Evolutionary conservation across 2,329 filamentous ascomycete genomes (phyloP).

Genomic region (Sclerotinia glacialis): DNA sequence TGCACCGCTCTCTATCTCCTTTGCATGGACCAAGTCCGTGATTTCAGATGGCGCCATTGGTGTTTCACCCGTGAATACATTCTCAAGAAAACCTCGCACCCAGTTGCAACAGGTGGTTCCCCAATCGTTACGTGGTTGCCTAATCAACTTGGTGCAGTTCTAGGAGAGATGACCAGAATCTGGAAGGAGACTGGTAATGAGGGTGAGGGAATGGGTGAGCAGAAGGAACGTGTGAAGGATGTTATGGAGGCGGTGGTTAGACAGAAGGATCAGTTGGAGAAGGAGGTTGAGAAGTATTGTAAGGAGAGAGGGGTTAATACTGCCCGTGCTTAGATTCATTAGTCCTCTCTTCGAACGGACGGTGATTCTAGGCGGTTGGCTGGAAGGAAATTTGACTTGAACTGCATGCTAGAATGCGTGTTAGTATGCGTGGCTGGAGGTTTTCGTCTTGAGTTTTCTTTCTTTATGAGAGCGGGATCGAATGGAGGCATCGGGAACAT

Average conservation of each 20-base stretch:
- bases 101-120: conserved; percentile 75
- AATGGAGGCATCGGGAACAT: not conserved
- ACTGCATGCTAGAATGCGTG: not conserved
- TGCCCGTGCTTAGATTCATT: not conserved
- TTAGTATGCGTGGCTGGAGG: not conserved
- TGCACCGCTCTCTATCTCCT: conserved; percentile 62
- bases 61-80: conserved; percentile 84
- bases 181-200: conserved; percentile 39
- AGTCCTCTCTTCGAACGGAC: not conserved
- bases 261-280: conserved; percentile 63
- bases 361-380: not conserved
- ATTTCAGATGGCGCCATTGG: conserved; percentile 83
- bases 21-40: conserved; percentile 70
- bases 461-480: not conserved
- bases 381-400: not conserved
- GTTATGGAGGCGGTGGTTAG: conserved; percentile 65
- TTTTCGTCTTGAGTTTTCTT: no score
- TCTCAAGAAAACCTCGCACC: conserved; percentile 71
- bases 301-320: conserved; percentile 48
- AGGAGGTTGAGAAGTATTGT: conserved; percentile 76
- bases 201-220: conserved; percentile 35
- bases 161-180: conserved; percentile 65
- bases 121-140: conserved; percentile 83
- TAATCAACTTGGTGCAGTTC: conserved; percentile 73
- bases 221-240: conserved; percentile 59